Evolutionary conservation across 1,284 basidiomycete species (phyloP), one percentile per base, ranked within the genome.

Genomic region (Lentinus polychrous): DNA sequence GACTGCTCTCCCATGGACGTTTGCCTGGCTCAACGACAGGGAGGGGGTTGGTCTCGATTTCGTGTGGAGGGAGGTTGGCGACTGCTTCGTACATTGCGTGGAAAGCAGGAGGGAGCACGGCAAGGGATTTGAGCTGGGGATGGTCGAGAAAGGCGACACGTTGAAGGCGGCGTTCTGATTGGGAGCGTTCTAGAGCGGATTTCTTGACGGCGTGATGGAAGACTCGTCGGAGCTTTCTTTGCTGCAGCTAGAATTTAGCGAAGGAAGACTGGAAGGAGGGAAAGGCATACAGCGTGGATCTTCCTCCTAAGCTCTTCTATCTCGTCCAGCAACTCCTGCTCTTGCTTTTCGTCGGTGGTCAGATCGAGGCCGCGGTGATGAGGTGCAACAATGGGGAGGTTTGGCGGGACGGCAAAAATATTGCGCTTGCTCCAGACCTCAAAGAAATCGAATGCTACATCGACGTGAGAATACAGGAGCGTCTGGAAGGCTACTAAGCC

Each of bases 391-490:
- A 88, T 65, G 1, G 79, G 80, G 18, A 88, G 58, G 52, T 81
- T 77, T 1, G 74, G 70, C 1, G 80, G 77, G 14, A 89, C 71
- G 38, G 78, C 74, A 59, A 89, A 89, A 51, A 88, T 86, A 60
- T 89, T 89, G 27, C 86, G 71, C 58, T 87, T 60, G 8, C 78
- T 80, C 86, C 86, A 89, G 0, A 79, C 79, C 65, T 89, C 86
- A 56, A 89, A 84, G 61, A 84, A 85, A 62, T 89, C 86, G 52
- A 89, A 86, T 1, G 86, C 86, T 44, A 87, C 74, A 58, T 89
- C 86, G 37, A 83, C 84, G 55, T 89, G 86, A 45, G 80, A 78
- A 57, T 89, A 85, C 18, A 89, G 71, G 34, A 89, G 70, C 0
- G 86, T 89, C 58, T 86, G 83, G 57, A 89, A 88, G 27, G 84